Conservation (phyloP, 805 yeast species). For the Ogataea kodamae region DNA sequence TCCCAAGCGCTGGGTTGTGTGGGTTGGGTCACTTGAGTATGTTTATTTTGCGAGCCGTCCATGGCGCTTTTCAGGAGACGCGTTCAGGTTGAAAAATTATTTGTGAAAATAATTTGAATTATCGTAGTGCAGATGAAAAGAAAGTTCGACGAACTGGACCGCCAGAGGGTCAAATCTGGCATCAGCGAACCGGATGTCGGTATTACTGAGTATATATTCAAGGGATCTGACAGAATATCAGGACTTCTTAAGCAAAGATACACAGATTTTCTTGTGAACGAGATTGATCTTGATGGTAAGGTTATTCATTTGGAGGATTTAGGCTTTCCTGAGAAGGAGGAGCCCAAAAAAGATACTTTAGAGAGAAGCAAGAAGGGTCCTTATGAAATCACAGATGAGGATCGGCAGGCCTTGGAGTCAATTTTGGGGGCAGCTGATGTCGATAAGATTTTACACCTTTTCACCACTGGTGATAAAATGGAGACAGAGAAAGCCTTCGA, state of each 20-base stretch:
- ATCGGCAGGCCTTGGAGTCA: constrained; percentile 45
- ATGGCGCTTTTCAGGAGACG: constrained; percentile 7
- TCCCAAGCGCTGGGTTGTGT: constrained; percentile 35
- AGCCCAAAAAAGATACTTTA: constrained; percentile 32
- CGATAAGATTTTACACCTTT: constrained; percentile 48
- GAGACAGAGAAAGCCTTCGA: constrained; percentile 54
- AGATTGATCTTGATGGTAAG: constrained; percentile 62
- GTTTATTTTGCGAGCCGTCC: constrained; percentile 9
- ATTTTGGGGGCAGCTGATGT: constrained; percentile 60
- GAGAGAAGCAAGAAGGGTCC: constrained; percentile 35
- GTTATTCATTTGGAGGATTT: constrained; percentile 75
- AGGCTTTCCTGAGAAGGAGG: constrained; percentile 47
- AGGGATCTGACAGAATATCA: constrained; percentile 55
- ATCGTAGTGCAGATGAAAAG: constrained; percentile 4
- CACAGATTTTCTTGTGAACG: constrained; percentile 92
- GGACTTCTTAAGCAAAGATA: constrained; percentile 87
- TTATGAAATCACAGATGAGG: constrained; percentile 36
- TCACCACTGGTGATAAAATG: constrained; percentile 50
- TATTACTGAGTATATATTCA: constrained; percentile 64
- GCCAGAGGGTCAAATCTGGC: constrained; percentile 30
- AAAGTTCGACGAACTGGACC: constrained; percentile 8
- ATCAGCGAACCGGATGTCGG: constrained; percentile 82
- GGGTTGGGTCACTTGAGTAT: constrained; percentile 25
- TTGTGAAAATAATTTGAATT: constrained; percentile 2
- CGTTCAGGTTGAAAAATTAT: constrained; percentile 8